phyloP scores from a whole-genome alignment of 1,139 yeast genomes.

The Taphrina confusa region DNA sequence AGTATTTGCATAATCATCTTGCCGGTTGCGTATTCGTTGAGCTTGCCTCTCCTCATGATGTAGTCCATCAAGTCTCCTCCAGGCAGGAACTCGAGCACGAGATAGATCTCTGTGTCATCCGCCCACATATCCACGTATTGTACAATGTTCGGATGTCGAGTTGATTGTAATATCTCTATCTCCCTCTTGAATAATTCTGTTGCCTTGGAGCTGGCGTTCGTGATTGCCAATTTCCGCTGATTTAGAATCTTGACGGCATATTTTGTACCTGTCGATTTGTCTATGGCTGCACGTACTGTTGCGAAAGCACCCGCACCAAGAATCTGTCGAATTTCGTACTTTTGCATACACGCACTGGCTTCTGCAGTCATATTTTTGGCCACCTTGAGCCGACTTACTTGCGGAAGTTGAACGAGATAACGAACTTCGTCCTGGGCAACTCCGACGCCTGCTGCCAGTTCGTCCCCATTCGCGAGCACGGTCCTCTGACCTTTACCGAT shows the following conservation, averaged over 20 bases:
- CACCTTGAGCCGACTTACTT: constrained; percentile 10
- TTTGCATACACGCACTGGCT: constrained; percentile 56
- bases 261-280: constrained; percentile 76
- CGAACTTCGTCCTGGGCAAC: constrained; percentile 73
- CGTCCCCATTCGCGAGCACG: constrained; percentile 87
- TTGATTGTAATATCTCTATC: constrained; percentile 61
- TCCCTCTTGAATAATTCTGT: constrained; percentile 62
- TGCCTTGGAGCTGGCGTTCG: constrained; percentile 63
- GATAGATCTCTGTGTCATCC: constrained; percentile 71
- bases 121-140: constrained; percentile 90
- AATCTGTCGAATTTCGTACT: constrained; percentile 76
- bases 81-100: constrained; percentile 78
- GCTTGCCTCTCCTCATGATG: constrained; percentile 67
- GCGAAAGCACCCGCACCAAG: constrained; percentile 98
- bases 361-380: constrained; percentile 35
- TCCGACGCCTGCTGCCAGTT: constrained; percentile 86
- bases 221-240: constrained; percentile 64
- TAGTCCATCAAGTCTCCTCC: constrained; percentile 74
- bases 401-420: constrained; percentile 55
- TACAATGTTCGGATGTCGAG: constrained; percentile 72
- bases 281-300: constrained; percentile 85
- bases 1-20: constrained; percentile 77
- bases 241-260: constrained; percentile 89
- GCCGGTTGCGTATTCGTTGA: constrained; percentile 54
- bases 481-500: constrained; percentile 79